These are phyloP conservation scores for Aspergillus sclerotioniger DNA, from an alignment of 495 filamentous ascomycete species.

Conservation along the genomic window DNA sequence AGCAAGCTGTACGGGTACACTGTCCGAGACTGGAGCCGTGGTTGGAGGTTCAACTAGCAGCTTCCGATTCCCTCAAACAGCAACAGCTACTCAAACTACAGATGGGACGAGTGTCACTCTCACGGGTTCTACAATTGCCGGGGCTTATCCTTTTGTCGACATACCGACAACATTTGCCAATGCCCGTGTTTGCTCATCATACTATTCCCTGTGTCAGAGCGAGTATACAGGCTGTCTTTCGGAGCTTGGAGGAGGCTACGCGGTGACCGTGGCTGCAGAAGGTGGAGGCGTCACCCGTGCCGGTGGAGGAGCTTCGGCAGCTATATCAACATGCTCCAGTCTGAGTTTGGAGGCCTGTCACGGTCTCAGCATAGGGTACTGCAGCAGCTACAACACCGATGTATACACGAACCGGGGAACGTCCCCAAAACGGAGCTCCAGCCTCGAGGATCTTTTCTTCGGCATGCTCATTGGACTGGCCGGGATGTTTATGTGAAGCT, in stretches of 20 bases:
- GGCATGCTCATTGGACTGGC: conserved; percentile 43
- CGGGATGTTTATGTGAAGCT: conserved; percentile 42
- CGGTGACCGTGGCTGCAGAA: conserved; percentile 41
- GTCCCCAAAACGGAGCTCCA: conserved; percentile 24
- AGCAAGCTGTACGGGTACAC: conserved; percentile 60
- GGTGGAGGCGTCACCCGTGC: conserved; percentile 61
- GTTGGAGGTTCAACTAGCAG: conserved; percentile 27
- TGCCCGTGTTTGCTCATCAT: conserved; percentile 61
- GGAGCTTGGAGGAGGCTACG: conserved; percentile 51
- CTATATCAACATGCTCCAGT: conserved; percentile 64
- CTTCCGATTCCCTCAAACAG: conserved; percentile 37
- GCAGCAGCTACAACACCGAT: conserved; percentile 39
- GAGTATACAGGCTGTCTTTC: conserved; percentile 64
- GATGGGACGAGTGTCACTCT: conserved; percentile 33
- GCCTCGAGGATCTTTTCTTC: conserved; percentile 42
- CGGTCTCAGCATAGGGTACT: conserved; percentile 54
- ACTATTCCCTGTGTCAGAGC: conserved; percentile 61
- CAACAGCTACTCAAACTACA: conserved; percentile 33
- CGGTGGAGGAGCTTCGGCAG: conserved; percentile 52
- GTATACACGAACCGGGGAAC: conserved; percentile 32
- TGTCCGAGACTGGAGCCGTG: conserved; percentile 34
- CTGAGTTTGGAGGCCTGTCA: conserved; percentile 60
- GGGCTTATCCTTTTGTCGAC: conserved; percentile 62
- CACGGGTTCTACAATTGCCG: conserved; percentile 43
- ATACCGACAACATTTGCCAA: conserved; percentile 66